Base-by-base conservation (phyloP, 164 flowering plant genomes). In the Nelumbo lutea region DNA sequence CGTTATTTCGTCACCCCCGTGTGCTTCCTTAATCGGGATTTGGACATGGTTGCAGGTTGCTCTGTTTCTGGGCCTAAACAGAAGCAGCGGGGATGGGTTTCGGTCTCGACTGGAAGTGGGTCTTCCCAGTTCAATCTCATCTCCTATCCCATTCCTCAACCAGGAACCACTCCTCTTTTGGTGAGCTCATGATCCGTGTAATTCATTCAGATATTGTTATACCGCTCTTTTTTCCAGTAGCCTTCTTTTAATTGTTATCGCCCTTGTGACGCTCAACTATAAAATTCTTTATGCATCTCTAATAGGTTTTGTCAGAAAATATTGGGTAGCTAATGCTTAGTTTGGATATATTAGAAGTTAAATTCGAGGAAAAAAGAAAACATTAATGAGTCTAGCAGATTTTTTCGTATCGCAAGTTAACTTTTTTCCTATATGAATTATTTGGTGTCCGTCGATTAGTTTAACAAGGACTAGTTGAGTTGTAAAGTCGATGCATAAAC, bases 71-170 rank as follows among this genome's bases (percentile, higher is more conserved):
- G 56, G 44, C 15, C 39, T 56, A 42, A 73, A 41, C 60, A 51
- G 42, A 57, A 44, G 61, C 47, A 47, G 75, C 80, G 84, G 80
- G 80, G 47, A 48, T 82, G 76, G 76, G 83, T 81, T 81, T 81
- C 70, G 74, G 79, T 72, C 78, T 79, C n/a, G 79, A 77, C 55
- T 79, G 76, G 75, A 84, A 81, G 68, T 84, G 83, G 81, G 80
- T 51, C 48, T 71, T 74, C 63, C 83, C 84, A 15, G 13, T 77
- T 68, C 82, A 74, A 15, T 77, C 84, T 73, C 78, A 70, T 70
- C 59, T 66, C 61, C 52, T 68, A 72, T 51, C 82, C 76, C 72
- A 66, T 75, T 74, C 85, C n/a, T 73, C 76, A 11, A 69, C 75
- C 58, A 73, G 71, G 67, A 70, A 58, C 27, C 72, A 72, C 41